Percentiles rank a stretch among this genome's conserved stretches.
phyloP scores from a whole-genome alignment of 306 rosid genomes.

The Cyclanthera cordifolia region DNA sequence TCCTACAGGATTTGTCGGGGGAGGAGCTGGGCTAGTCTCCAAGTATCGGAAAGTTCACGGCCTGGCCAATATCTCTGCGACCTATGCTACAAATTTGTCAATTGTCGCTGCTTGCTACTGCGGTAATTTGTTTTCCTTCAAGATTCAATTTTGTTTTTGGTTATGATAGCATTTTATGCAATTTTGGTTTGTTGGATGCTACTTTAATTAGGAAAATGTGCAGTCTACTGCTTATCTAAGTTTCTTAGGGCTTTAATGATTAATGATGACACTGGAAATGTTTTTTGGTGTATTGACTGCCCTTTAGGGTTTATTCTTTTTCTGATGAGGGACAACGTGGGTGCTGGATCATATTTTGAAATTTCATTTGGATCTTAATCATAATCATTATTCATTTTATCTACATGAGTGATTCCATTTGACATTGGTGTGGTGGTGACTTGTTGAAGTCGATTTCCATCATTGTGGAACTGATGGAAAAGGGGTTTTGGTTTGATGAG shows the following conservation, averaged over 20 bases:
- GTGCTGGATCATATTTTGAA: no score
- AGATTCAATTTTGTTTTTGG: not conserved
- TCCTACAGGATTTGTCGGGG: slow-evolving; percentile 59
- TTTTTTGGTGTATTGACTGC: not conserved
- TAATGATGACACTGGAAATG: slow-evolving; percentile 2
- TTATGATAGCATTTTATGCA: not conserved
- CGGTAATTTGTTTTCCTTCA: slow-evolving; percentile 31
- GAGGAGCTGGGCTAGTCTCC: slow-evolving; percentile 67
- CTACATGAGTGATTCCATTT: not conserved
- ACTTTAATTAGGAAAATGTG: not conserved
- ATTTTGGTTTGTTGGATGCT: not conserved
- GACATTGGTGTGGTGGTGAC: not conserved
- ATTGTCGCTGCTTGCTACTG: slow-evolving; percentile 72
- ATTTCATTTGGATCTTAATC: not conserved
- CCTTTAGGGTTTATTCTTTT: not conserved
- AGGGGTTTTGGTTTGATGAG: not conserved
- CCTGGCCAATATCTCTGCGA: slow-evolving; percentile 42
- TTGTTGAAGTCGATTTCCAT: not conserved
- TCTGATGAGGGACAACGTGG: not conserved
- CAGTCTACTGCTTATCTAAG: not conserved
- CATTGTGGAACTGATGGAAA: not conserved
- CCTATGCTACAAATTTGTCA: slow-evolving; percentile 65
- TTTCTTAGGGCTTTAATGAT: not conserved
- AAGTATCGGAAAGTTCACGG: slow-evolving; percentile 66
- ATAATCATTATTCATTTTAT: not conserved